Conservation (phyloP, 129 eudicot genomes). For the Scalesia atractyloides region DNA sequence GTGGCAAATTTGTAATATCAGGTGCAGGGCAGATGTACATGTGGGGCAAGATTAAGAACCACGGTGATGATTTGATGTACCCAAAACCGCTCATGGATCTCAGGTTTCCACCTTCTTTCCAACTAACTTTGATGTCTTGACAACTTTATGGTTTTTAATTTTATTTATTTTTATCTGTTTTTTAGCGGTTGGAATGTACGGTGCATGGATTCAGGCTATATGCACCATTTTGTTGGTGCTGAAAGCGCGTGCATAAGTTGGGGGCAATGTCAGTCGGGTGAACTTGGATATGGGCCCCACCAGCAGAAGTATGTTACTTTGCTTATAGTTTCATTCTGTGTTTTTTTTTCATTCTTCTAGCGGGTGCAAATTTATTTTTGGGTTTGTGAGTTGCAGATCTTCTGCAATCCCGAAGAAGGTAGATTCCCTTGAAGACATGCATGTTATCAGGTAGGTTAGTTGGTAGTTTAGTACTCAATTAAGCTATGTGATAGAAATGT, state of each 20-base stretch:
- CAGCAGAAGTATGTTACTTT: constrained; percentile 68
- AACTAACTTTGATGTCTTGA: neutral
- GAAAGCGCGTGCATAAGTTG: constrained; percentile 95
- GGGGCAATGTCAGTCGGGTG: constrained; percentile 93
- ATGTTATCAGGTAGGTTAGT: constrained; percentile 88
- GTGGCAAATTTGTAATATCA: constrained; percentile 21
- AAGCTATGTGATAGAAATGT: neutral
- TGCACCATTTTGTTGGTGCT: constrained; percentile 96
- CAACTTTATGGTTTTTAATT: neutral
- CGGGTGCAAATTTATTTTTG: neutral
- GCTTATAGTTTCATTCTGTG: neutral
- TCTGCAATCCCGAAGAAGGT: constrained; percentile 88
- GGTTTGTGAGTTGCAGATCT: constrained; percentile 50
- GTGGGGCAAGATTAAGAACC: constrained; percentile 95
- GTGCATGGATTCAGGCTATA: constrained; percentile 88
- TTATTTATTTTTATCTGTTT: neutral
- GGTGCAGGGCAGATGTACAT: constrained; percentile 96
- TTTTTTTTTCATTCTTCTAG: neutral
- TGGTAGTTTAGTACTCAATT: constrained; percentile 57
- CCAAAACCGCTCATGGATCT: constrained; percentile 97
- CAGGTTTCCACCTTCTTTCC: constrained; percentile 47
- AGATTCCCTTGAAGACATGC: constrained; percentile 91
- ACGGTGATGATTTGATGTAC: constrained; percentile 97
- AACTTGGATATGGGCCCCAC: constrained; percentile 88
- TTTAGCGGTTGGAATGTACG: constrained; percentile 83